Conservation (phyloP, 2,329 filamentous ascomycete genomes). For the Phaeoacremonium minimum region DNA sequence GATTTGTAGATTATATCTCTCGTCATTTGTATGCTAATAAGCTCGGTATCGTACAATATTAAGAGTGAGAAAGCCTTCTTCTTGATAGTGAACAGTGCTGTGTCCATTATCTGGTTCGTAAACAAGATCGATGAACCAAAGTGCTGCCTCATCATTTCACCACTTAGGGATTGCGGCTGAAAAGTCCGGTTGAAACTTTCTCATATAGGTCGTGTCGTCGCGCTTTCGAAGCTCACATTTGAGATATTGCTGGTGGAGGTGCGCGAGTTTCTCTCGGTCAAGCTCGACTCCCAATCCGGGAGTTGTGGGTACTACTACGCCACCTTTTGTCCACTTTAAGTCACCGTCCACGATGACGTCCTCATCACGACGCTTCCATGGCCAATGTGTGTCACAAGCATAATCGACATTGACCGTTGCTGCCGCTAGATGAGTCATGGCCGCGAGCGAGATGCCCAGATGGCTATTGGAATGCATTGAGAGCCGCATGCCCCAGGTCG, state of each 20-base stretch:
- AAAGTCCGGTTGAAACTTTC: conserved; percentile 26
- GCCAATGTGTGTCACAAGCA: conserved; percentile 38
- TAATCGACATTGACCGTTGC: conserved; percentile 36
- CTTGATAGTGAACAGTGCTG: no score
- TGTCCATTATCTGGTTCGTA: no score
- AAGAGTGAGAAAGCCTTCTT: no score
- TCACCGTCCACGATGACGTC: conserved; percentile 32
- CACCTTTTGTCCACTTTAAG: conserved; percentile 29
- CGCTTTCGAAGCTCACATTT: conserved; percentile 28
- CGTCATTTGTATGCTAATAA: no score
- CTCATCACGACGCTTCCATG: conserved; percentile 36
- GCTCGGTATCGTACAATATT: no score
- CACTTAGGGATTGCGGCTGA: conserved; percentile 26
- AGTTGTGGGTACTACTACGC: conserved; percentile 29
- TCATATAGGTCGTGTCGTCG: conserved; percentile 32
- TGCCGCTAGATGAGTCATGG: conserved; percentile 36
- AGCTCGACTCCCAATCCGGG: no score
- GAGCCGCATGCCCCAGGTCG: conserved; percentile 32
- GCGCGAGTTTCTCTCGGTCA: conserved; percentile 26
- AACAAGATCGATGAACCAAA: no score
- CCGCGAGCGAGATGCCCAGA: conserved; percentile 34
- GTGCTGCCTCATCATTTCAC: no score
- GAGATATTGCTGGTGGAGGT: conserved; percentile 30
- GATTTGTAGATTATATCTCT: no score
- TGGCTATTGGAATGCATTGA: conserved; percentile 40